Conservation (phyloP, 140 eudicot genomes). For the Flaveria floridana region DNA sequence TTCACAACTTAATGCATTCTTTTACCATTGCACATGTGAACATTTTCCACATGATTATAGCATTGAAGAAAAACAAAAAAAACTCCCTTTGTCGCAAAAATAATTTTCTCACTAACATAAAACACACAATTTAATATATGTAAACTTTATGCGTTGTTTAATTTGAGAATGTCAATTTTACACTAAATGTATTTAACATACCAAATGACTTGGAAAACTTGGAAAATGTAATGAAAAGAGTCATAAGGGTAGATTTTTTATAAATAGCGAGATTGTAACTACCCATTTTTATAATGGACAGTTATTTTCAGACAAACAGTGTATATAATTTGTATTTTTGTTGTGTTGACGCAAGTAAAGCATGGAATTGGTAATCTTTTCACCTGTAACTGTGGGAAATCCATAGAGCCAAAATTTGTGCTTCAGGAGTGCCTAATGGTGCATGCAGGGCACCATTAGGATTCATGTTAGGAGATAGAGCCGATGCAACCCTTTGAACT, state of each 20-base stretch:
- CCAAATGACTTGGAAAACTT: neutral
- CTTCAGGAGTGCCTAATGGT: conserved; percentile 74
- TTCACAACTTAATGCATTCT: neutral
- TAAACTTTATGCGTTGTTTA: no score
- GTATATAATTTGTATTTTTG: neutral
- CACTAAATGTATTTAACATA: neutral
- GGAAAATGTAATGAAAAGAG: neutral
- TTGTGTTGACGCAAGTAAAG: neutral
- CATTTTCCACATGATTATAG: no score
- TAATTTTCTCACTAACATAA: neutral
- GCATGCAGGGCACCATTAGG: conserved; percentile 45
- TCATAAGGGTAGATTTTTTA: neutral
- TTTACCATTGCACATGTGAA: neutral
- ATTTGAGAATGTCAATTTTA: neutral
- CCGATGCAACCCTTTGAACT: conserved; percentile 82
- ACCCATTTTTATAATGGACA: neutral
- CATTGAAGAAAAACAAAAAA: no score
- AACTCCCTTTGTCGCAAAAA: neutral
- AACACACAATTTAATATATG: neutral
- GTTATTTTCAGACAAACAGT: neutral
- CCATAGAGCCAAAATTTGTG: conserved; percentile 68
- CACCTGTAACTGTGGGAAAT: conserved; percentile 73
- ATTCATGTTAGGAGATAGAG: conserved; percentile 54
- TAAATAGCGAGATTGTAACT: neutral
- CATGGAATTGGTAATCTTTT: neutral